These are phyloP conservation scores for Mayamaea pseudoterrestris DNA, from an alignment of 108 stramenopile genomes.

Conservation along the genomic window DNA sequence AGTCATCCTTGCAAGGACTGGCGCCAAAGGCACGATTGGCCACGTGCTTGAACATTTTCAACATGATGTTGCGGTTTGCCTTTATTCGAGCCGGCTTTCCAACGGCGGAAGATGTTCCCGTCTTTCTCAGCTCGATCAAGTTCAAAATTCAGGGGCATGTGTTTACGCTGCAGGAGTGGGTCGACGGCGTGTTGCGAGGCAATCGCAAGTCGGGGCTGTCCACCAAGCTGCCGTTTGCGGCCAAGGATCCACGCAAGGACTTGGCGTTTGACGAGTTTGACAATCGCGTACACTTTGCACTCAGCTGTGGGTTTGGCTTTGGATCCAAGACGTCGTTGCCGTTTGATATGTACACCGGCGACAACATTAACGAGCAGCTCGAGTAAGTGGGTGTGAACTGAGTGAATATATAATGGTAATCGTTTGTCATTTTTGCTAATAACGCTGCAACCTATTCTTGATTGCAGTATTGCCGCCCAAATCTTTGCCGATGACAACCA, in stretches of 20 bases:
- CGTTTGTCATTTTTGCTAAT: too few species aligned
- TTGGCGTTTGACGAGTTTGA: conserved; percentile 17
- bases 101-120: conserved; percentile 7
- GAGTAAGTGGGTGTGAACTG: too few species aligned
- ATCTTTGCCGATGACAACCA: conserved; percentile 1
- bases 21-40: conserved; percentile 18
- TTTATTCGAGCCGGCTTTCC: conserved; percentile 42
- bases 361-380: neutral
- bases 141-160: conserved; percentile 27
- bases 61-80: conserved; percentile 62
- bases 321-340: neutral
- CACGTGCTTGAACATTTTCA: conserved; percentile 62
- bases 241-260: conserved; percentile 2
- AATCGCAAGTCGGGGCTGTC: conserved; percentile 14
- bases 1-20: conserved; percentile 20
- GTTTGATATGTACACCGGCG: neutral
- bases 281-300: conserved; percentile 63
- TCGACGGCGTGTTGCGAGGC: conserved; percentile 49
- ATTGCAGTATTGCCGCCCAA: conserved; percentile 4
- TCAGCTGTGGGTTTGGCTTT: conserved; percentile 32
- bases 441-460: too few species aligned
- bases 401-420: too few species aligned
- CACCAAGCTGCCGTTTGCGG: conserved; percentile 4
- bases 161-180: conserved; percentile 47
- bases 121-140: conserved; percentile 25